Evolutionary conservation across 2,329 filamentous ascomycete species (phyloP), one percentile per base, ranked within the genome.

Genomic region (Cytospora schulzeri): DNA sequence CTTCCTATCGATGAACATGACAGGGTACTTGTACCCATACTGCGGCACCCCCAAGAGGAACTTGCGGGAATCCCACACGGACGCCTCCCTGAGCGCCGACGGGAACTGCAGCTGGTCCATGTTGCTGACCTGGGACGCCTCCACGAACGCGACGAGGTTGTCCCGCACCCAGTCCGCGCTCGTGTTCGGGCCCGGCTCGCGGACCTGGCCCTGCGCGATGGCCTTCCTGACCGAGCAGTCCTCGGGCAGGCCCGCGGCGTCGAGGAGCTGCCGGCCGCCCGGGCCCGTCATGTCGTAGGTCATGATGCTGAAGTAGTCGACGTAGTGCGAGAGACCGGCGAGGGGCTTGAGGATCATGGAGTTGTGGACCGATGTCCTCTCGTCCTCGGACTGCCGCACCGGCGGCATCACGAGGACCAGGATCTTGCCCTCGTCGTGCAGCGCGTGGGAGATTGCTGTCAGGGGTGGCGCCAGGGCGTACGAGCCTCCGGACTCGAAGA

Each of bases 271-370:
- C 14, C 55, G 68, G 2, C 69, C 69, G 7, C 57, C 67, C 0
- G 67, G 63, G 1, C 69, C 69, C 3, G 64, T 55, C 68, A 70
- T 69, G 57, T 70, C 69, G 55, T 70, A 70, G 0, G 69, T 69
- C 69, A 70, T 69, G 52, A 70, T 65, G 52, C 62, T 67, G 64
- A 70, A 67, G 28, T 70, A 70, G 58, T 70, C 69, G 14, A 64
- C 57, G 15, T 69, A 57, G 19, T 62, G 57, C 2, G 67, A 57
- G 8, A 70, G 68, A 19, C 58, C 57, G 8, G 68, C 58, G 15
- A 69, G 51, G 1, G 68, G 52, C 38, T 63, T 51, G 17, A 67
- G 57, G 9, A 68, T 66, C 31, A 66, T 45, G 33, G 26, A 14
- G 24, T 65, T 61, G 28, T 65, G 63, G 4, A 38, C 28, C 5